Evolutionary conservation across 2,329 filamentous ascomycete genomes (phyloP).

Genomic region (Geosmithia morbida): DNA sequence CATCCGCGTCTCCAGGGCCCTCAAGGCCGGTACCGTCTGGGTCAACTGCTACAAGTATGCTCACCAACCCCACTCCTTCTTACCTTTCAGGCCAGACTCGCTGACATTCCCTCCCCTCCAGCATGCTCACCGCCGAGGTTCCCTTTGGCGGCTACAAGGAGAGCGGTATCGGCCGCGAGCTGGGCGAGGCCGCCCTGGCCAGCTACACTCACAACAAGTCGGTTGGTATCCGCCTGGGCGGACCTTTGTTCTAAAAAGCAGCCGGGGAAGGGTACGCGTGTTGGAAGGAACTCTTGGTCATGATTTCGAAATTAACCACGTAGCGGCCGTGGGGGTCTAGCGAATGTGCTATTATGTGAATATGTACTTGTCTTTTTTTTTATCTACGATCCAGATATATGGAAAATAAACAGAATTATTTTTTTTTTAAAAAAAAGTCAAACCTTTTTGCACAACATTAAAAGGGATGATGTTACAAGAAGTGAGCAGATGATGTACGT

Average conservation of each 20-base stretch:
- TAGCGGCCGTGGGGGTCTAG: neutral
- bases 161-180: conserved; percentile 63
- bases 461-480: no score
- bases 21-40: conserved; percentile 3
- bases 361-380: neutral
- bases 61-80: conserved; percentile 8
- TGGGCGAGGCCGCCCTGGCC: conserved; percentile 50
- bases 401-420: neutral
- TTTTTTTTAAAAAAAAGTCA: no score
- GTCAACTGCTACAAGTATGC: conserved; percentile 7
- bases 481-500: no score
- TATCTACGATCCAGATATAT: neutral
- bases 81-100: neutral
- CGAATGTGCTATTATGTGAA: neutral
- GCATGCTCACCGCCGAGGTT: conserved; percentile 53
- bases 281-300: neutral
- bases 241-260: conserved; percentile 7
- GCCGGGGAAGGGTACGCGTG: neutral
- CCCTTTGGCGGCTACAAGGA: conserved; percentile 68
- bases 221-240: conserved; percentile 33
- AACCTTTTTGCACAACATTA: no score
- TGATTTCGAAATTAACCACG: neutral
- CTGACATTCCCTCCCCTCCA: conserved; percentile 28
- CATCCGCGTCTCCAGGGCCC: conserved; percentile 56
- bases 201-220: conserved; percentile 60